These are phyloP conservation scores for Penicillium ochrochloron DNA, from an alignment of 495 filamentous ascomycete genomes.

Conservation along the genomic window DNA sequence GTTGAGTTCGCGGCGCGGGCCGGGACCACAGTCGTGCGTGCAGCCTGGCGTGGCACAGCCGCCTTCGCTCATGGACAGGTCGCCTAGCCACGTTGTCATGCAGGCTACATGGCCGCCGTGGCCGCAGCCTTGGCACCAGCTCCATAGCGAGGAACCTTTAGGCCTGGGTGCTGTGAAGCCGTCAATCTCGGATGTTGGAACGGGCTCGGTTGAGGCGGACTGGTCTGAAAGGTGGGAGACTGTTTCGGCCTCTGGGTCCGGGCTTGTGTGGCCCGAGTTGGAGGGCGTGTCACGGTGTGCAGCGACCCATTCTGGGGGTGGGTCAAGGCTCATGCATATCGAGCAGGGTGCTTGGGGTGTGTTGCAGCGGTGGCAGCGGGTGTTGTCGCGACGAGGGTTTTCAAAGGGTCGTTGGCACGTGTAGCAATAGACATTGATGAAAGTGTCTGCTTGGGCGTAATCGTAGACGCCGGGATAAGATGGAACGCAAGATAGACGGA, in stretches of 20 bases:
- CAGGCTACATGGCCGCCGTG: slow-evolving; percentile 77
- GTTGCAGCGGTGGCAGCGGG: slow-evolving; percentile 48
- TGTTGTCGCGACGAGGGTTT: slow-evolving; percentile 47
- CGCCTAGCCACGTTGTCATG: slow-evolving; percentile 67
- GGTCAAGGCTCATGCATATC: slow-evolving; percentile 52
- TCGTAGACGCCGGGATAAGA: slow-evolving; percentile 65
- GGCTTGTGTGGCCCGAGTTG: slow-evolving; percentile 14
- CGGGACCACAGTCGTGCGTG: slow-evolving; percentile 72
- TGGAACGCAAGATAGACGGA: slow-evolving; percentile 68
- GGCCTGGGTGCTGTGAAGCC: slow-evolving; percentile 31
- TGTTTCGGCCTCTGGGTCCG: slow-evolving; percentile 27
- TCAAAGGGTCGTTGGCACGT: slow-evolving; percentile 53
- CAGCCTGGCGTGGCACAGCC: slow-evolving; percentile 75
- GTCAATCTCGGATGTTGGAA: slow-evolving; percentile 27
- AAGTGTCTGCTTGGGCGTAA: slow-evolving; percentile 55
- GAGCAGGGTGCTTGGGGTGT: slow-evolving; percentile 50
- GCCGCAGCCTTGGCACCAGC: slow-evolving; percentile 73
- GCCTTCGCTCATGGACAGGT: slow-evolving; percentile 62
- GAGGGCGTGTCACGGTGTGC: slow-evolving; percentile 24
- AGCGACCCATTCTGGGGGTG: slow-evolving; percentile 54
- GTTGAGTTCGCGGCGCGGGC: slow-evolving; percentile 56
- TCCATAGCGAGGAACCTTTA: slow-evolving; percentile 57
- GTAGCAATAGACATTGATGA: slow-evolving; percentile 53
- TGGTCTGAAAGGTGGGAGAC: slow-evolving; percentile 34
- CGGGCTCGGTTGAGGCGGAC: slow-evolving; percentile 39